A percentile compares a stretch with the other conserved stretches of the same genome.
Evolutionary conservation across 345 rosid species (phyloP).

Genomic region (Balakata baccata): DNA sequence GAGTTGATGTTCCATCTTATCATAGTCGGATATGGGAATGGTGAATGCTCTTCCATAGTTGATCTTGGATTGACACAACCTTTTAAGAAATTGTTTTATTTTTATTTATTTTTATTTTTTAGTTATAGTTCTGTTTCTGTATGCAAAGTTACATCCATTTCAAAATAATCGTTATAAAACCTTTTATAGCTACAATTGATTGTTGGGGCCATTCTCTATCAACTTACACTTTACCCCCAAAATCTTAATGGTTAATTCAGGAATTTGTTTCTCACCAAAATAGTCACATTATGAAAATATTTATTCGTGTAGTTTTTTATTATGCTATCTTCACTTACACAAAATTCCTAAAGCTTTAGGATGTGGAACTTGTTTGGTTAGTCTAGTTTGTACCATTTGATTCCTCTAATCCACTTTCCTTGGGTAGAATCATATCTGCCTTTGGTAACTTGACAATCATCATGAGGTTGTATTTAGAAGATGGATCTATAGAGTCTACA

Average conservation of each 20-base stretch:
- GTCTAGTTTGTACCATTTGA: not conserved
- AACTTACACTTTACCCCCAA: not conserved
- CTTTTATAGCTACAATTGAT: not conserved
- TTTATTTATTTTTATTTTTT: no score
- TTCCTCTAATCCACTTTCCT: not conserved
- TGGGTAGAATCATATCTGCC: not conserved
- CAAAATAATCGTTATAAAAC: not conserved
- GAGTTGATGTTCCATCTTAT: slow-evolving; percentile 35
- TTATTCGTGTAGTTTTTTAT: not conserved
- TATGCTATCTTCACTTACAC: not conserved
- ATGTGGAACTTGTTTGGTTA: not conserved
- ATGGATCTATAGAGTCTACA: no score
- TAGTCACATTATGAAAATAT: not conserved
- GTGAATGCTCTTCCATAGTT: slow-evolving; percentile 29
- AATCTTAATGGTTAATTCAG: not conserved
- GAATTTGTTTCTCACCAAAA: not conserved
- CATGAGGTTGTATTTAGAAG: no score
- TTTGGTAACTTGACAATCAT: no score
- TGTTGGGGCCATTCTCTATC: not conserved
- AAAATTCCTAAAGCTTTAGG: not conserved
- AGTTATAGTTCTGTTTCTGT: not conserved
- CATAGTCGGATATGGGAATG: slow-evolving; percentile 28
- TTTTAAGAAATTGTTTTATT: no score
- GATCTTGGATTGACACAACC: not conserved
- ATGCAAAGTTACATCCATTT: not conserved